phyloP scores from a whole-genome alignment of 305 asterid species.

The Solanum hybrid region DNA sequence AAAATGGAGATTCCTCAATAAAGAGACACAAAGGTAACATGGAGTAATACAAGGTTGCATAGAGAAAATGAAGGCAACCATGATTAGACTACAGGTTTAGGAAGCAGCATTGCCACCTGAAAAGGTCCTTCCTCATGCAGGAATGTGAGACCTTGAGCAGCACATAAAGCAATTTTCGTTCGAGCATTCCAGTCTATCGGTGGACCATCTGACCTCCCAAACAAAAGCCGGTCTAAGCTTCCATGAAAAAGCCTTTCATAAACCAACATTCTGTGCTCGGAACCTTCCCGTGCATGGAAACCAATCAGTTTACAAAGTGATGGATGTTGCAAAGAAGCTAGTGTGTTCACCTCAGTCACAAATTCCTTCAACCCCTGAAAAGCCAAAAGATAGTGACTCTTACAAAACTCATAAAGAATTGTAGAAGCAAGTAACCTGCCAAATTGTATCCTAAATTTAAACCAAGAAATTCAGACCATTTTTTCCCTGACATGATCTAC shows the following conservation, averaged over 20 bases:
- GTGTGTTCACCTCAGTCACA: slow-evolving; percentile 72
- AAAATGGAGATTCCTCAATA: neutral
- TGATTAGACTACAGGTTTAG: neutral
- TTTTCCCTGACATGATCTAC: neutral
- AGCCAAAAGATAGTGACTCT: neutral
- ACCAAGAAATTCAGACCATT: neutral
- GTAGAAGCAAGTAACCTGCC: neutral
- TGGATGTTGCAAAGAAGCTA: slow-evolving; percentile 84
- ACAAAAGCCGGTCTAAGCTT: slow-evolving; percentile 82
- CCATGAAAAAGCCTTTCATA: slow-evolving; percentile 92
- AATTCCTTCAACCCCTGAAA: slow-evolving; percentile 88
- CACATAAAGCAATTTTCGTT: slow-evolving; percentile 86
- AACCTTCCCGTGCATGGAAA: slow-evolving; percentile 92
- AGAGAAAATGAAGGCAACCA: neutral
- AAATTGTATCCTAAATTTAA: neutral
- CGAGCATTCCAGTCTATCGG: slow-evolving; percentile 98
- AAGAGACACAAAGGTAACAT: neutral
- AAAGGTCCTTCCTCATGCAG: slow-evolving; percentile 99
- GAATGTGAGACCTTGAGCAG: slow-evolving; percentile 94
- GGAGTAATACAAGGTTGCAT: neutral
- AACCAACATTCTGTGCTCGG: slow-evolving; percentile 82
- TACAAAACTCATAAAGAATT: neutral
- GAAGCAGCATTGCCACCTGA: slow-evolving; percentile 49
- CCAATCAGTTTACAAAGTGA: slow-evolving; percentile 83
- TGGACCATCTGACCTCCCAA: slow-evolving; percentile 93